Evolutionary conservation across 352 stramenopile genomes (phyloP), one percentile per base, ranked within the genome.

Genomic region (Lagenidium giganteum): DNA sequence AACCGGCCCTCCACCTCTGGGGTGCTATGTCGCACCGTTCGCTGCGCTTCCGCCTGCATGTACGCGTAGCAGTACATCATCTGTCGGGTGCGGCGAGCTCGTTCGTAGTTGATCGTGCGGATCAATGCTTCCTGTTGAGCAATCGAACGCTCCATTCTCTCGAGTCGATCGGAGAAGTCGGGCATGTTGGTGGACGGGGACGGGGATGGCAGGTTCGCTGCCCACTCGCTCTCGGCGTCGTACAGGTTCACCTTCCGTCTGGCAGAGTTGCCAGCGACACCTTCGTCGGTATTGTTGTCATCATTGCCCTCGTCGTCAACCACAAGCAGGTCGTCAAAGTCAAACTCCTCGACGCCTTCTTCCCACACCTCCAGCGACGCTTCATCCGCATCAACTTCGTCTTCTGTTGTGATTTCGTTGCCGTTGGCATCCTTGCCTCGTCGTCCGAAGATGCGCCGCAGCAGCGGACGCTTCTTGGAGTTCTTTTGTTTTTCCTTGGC

Each of bases 71-170:
- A 39, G 18, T 50, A 29, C 9, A 24, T 44, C 21, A 47, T 20
- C 18, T 42, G 44, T 16, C 71, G 52, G 43, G 79, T 77, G 17
- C 46, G 52, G 13, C 29, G 17, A 32, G 58, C 66, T 14, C 63
- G 67, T 42, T 83, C 64, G 27, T 71, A 49, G n/a, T 77, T 37
- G 40, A 87, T 82, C 22, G 65, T 71, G 13, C 59, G 70, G 33
- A 88, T 63, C 37, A 88, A 47, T 22, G 60, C 63, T 36, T 77
- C 68, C 36, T 88, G 76, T 47, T 84, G 60, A 1, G 76, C 76
- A 22, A 86, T 81, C 16, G 70, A 83, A 23, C 63, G 59, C 51
- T 86, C 70, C 33, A 88, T 64, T 17, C 62, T 50, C 43, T 78
- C 65, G 8, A 80, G 45, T 23, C 69, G 62, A 36, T 79, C 64